phyloP scores from a whole-genome alignment of 371 early-diverging fungal species.

The Apophysomyces elegans region DNA sequence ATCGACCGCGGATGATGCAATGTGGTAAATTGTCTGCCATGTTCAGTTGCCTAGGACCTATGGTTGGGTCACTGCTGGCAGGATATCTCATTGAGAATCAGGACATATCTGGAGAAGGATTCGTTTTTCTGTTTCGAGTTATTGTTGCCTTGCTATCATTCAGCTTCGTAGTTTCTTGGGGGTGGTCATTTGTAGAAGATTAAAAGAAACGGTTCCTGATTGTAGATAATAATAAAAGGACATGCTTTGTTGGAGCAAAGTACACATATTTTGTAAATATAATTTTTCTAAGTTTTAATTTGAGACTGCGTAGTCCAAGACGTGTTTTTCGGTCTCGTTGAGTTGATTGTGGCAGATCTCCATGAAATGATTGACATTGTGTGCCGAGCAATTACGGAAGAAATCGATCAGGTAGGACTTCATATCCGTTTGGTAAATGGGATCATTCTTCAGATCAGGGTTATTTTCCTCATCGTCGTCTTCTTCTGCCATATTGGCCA shows the following conservation, averaged over 20 bases:
- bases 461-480: slow-evolving; percentile 75
- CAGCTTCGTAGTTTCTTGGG: slow-evolving; percentile 49
- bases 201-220: neutral
- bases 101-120: slow-evolving; percentile 23
- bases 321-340: slow-evolving; percentile 40
- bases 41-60: slow-evolving; percentile 42
- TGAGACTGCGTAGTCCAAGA: slow-evolving; percentile 14
- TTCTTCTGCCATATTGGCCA: slow-evolving; percentile 54
- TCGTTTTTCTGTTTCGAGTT: slow-evolving; percentile 27
- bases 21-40: slow-evolving; percentile 33
- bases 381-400: slow-evolving; percentile 67
- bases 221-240: neutral
- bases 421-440: slow-evolving; percentile 75
- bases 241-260: neutral
- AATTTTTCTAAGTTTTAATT: slow-evolving; percentile 11
- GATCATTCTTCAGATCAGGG: slow-evolving; percentile 71
- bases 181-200: slow-evolving; percentile 38
- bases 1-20: slow-evolving; percentile 36
- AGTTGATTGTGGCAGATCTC: slow-evolving; percentile 47
- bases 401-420: slow-evolving; percentile 73
- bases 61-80: slow-evolving; percentile 31
- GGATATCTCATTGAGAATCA: slow-evolving; percentile 26
- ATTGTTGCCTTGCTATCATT: slow-evolving; percentile 32
- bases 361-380: slow-evolving; percentile 62
- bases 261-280: neutral